Base-by-base conservation (phyloP, 2,329 filamentous ascomycete species). In the Gremmenia infestans region DNA sequence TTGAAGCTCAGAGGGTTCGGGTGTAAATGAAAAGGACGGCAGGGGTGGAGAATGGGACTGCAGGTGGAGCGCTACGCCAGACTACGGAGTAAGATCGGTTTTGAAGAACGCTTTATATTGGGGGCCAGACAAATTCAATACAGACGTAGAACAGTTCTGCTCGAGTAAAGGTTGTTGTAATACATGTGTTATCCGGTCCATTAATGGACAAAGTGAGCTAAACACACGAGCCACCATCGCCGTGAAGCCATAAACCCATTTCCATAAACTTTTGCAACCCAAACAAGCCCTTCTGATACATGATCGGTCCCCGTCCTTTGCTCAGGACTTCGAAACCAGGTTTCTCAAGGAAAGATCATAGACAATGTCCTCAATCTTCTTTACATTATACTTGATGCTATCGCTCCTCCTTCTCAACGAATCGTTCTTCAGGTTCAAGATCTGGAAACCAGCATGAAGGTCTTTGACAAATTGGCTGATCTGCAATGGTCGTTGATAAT, bases 351-450 rank as follows among this genome's bases (percentile, higher is more conserved):
- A 93, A 55, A 99, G 76, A 71, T 99, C 94, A 69, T 99, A 99
- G 50, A 97, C 93, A 12, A 99, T 91, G 70, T 97, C 94, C 77
- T 99, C 94, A 12, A 97, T 91, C 72, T 96, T 93, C 80, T 97
- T 99, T 68, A 99, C 91, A 67, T 88, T 87, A 71, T 99, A 99
- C 79, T 99, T 99, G 73, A 99, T 88, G 5, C 87, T 88, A 74
- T 99, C 94, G 54, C 90, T 91, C 60, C 91, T 82, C 75, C 91
- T 90, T 57, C 94, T 82, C 68, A 99, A 74, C 22, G 86, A 85
- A 71, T 99, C 94, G 68, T 99, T 99, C 80, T 97, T 97, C 65
- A 99, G 79, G 71, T 99, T 99, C 63, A 99, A 82, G 63, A 97
- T 83, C 80, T 97, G 94, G 75, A 99, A 99, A 15, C 93, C 94